phyloP scores from a whole-genome alignment of 805 yeast genomes.

The Kurtzmaniella fragi region DNA sequence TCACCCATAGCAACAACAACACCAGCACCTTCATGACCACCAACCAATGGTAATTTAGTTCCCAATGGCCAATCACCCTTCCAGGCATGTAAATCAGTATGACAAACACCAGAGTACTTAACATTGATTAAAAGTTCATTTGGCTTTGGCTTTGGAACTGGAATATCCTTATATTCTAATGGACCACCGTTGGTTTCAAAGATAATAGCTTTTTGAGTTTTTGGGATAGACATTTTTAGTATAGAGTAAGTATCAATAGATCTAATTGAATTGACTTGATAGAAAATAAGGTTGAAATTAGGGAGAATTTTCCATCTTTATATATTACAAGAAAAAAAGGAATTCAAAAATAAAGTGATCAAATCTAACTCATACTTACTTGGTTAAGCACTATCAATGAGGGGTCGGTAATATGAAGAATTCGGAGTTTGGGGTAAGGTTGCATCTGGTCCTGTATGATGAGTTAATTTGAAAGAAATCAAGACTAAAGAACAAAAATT shows the following conservation, averaged over 20 bases:
- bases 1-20: slow-evolving; percentile 39
- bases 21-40: slow-evolving; percentile 48
- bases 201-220: slow-evolving; percentile 39
- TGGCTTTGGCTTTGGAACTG: slow-evolving; percentile 38
- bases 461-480: too few species aligned
- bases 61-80: slow-evolving; percentile 44
- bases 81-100: slow-evolving; percentile 45
- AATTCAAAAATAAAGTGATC: too few species aligned
- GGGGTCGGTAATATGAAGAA: too few species aligned
- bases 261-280: background rate
- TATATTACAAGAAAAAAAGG: background rate
- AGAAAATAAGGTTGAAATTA: background rate
- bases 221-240: slow-evolving; percentile 26
- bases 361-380: too few species aligned
- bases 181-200: slow-evolving; percentile 41
- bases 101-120: slow-evolving; percentile 44
- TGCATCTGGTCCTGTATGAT: too few species aligned
- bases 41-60: slow-evolving; percentile 42
- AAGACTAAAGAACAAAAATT: too few species aligned
- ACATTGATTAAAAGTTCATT: slow-evolving; percentile 39
- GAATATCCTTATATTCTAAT: slow-evolving; percentile 34
- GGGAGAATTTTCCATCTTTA: background rate
- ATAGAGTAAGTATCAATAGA: background rate
- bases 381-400: too few species aligned
- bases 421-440: too few species aligned